Evolutionary conservation across 805 yeast genomes (phyloP).

Genomic region (Candida maesae): DNA sequence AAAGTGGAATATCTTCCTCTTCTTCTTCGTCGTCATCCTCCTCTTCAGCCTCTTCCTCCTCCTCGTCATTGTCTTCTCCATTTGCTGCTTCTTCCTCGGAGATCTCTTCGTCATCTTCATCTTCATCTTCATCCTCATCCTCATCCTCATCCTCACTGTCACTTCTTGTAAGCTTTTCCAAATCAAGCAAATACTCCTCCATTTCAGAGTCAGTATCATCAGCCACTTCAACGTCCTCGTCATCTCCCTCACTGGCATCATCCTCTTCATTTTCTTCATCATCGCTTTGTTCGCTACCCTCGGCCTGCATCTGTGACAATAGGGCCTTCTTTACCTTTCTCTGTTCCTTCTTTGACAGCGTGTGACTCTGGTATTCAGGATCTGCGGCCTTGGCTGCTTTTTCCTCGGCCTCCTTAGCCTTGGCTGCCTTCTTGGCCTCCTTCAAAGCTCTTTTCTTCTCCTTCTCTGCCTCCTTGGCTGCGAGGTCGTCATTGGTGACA

Average conservation of each 20-base stretch:
- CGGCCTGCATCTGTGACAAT: slow-evolving; percentile 22
- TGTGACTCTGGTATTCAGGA: slow-evolving; percentile 43
- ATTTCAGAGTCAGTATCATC: slow-evolving; percentile 44
- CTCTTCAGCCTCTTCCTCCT: slow-evolving; percentile 46
- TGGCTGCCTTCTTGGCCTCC: slow-evolving; percentile 17
- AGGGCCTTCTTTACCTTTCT: slow-evolving; percentile 52
- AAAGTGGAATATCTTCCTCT: slow-evolving; percentile 79
- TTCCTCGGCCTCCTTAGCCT: slow-evolving; percentile 19
- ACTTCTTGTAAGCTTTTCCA: slow-evolving; percentile 53
- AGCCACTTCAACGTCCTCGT: slow-evolving; percentile 35
- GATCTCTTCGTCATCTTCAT: slow-evolving; percentile 36
- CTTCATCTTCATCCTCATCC: slow-evolving; percentile 29
- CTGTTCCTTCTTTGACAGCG: slow-evolving; percentile 60
- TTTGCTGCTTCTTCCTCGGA: no score
- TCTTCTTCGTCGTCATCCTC: slow-evolving; percentile 61
- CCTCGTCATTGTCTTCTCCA: slow-evolving; percentile 39
- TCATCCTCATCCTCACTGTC: slow-evolving; percentile 34
- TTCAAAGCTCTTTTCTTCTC: slow-evolving; percentile 19
- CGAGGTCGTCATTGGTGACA: slow-evolving; percentile 31
- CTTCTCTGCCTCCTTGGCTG: slow-evolving; percentile 19
- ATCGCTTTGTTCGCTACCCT: slow-evolving; percentile 21
- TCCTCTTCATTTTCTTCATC: slow-evolving; percentile 25
- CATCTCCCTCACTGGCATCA: slow-evolving; percentile 22
- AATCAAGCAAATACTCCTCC: slow-evolving; percentile 43
- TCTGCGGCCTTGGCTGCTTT: slow-evolving; percentile 18